Conservation (phyloP, 75 land plant species). For the Chamaecyparis obtusa region DNA sequence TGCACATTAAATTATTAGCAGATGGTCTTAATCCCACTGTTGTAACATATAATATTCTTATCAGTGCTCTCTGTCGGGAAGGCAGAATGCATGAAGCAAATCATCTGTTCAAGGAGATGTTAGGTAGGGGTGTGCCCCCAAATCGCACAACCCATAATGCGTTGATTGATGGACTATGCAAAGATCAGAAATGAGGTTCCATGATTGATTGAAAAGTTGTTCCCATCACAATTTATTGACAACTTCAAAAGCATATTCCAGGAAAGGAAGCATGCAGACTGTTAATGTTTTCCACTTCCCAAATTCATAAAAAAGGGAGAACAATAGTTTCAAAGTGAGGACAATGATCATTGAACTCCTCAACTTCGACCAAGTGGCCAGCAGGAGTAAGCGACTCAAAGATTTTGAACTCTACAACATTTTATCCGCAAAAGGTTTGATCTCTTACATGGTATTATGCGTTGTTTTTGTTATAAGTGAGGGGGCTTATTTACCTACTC, state of each 20-base stretch:
- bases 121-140: slow-evolving; percentile 40
- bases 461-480: neutral
- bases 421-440: slow-evolving; percentile 8
- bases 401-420: slow-evolving; percentile 26
- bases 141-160: slow-evolving; percentile 43
- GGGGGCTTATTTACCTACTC: neutral
- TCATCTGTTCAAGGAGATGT: slow-evolving; percentile 31
- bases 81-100: slow-evolving; percentile 45
- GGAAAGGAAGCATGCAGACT: neutral
- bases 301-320: neutral
- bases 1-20: slow-evolving; percentile 34
- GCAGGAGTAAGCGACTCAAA: neutral
- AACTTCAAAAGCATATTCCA: neutral
- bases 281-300: neutral
- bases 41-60: slow-evolving; percentile 50
- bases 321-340: neutral
- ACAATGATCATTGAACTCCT: neutral
- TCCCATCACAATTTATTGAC: neutral
- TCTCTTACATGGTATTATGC: neutral
- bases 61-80: slow-evolving; percentile 45
- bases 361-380: neutral
- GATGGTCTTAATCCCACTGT: slow-evolving; percentile 34
- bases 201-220: neutral
- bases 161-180: slow-evolving; percentile 45
- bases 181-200: slow-evolving; percentile 18